Evolutionary conservation across 2,329 filamentous ascomycete genomes (phyloP).

Genomic region (Scytalidium lignicola): DNA sequence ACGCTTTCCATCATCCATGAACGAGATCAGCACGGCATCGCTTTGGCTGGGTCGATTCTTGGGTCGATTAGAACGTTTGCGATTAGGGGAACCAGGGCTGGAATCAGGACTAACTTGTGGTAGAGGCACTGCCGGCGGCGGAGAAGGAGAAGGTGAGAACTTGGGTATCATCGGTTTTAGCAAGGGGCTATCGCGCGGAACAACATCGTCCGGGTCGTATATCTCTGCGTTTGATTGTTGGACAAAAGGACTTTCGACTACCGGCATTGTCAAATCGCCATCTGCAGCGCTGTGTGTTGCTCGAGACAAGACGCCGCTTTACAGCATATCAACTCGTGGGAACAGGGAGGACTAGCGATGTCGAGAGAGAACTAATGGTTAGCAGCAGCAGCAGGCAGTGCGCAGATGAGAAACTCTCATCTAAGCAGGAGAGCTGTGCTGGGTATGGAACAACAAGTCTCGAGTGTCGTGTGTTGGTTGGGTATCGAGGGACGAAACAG

Average conservation of each 20-base stretch:
- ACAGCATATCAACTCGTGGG: neutral
- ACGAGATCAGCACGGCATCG: conserved; percentile 62
- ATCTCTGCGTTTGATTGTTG: conserved; percentile 23
- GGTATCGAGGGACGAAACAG: too few relatives aligned
- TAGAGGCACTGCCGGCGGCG: conserved; percentile 39
- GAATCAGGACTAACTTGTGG: conserved; percentile 39
- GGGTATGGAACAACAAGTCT: too few relatives aligned
- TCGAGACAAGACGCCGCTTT: neutral
- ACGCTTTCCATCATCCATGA: conserved; percentile 57
- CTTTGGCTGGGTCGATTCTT: conserved; percentile 42
- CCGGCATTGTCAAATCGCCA: neutral
- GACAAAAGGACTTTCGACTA: conserved; percentile 11
- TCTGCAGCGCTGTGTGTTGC: neutral
- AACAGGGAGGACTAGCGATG: neutral
- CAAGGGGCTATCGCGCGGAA: conserved; percentile 35
- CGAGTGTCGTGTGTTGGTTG: too few relatives aligned
- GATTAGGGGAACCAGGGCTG: conserved; percentile 21
- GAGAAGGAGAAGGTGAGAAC: conserved; percentile 46
- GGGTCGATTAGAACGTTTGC: conserved; percentile 15
- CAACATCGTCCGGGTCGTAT: conserved; percentile 45
- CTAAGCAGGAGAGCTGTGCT: neutral
- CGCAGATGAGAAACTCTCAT: neutral
- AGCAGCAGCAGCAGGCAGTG: neutral
- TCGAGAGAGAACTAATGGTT: neutral
- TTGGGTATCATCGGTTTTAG: conserved; percentile 37